A percentile compares a stretch with the other conserved stretches of the same genome.
These are phyloP conservation scores for Suhomyces chickasaworum DNA, from an alignment of 1,139 yeast species.

Conservation along the genomic window DNA sequence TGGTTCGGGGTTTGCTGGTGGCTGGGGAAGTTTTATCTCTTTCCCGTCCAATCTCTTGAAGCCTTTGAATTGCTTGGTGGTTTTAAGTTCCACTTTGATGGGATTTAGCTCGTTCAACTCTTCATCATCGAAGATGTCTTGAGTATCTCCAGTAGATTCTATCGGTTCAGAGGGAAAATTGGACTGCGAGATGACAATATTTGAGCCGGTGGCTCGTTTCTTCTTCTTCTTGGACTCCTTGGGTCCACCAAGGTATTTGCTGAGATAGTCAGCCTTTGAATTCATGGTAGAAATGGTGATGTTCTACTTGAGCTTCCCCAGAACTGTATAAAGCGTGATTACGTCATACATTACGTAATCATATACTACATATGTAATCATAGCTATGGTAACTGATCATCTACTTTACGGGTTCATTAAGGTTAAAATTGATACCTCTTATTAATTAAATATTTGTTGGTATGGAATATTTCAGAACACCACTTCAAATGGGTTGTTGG, in stretches of 20 bases:
- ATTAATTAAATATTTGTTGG: too few relatives aligned
- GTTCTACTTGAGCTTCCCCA: too few relatives aligned
- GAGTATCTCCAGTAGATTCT: constrained; percentile 6
- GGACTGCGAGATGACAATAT: constrained; percentile 21
- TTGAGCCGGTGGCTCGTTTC: constrained; percentile 12
- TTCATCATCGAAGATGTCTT: constrained; percentile 15
- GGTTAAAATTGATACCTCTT: too few relatives aligned
- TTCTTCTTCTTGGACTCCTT: constrained; percentile 25
- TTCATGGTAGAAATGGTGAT: constrained; percentile 4
- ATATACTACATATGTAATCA: too few relatives aligned
- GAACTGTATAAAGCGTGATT: neutral
- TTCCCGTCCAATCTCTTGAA: constrained; percentile 43
- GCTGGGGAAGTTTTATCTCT: constrained; percentile 10
- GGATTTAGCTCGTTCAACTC: constrained; percentile 30
- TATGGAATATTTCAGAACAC: too few relatives aligned
- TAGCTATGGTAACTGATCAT: too few relatives aligned
- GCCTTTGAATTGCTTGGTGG: constrained; percentile 28
- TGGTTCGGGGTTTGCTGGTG: too few relatives aligned
- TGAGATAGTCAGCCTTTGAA: constrained; percentile 52
- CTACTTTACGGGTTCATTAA: too few relatives aligned
- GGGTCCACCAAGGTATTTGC: constrained; percentile 43
- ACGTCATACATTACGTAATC: neutral
- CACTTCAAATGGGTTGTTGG: too few relatives aligned
- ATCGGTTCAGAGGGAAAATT: constrained; percentile 13
- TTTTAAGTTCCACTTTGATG: constrained; percentile 21